Evolutionary conservation across 2,329 filamentous ascomycete species (phyloP), one percentile per base, ranked within the genome.

Genomic region (Diaporthe sp.): DNA sequence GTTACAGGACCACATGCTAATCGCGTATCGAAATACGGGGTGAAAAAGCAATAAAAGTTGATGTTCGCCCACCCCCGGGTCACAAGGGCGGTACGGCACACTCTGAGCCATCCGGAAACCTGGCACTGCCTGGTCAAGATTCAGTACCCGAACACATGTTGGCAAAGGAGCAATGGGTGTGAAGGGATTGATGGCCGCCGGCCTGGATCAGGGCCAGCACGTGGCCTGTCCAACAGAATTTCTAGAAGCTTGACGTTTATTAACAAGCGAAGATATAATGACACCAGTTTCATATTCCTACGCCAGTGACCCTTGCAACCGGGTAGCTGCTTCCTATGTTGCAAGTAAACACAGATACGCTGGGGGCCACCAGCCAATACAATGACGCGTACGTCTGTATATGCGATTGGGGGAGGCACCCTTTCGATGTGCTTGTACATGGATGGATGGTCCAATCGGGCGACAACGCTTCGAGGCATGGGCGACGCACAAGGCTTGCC

Each of bases 311-410:
- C 65, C 65, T 42, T 70, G 65, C 49, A 70, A 28, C 49, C 65
- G 49, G 65, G n/a, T 70, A 42, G 46, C 49, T 70, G 65, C 65
- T 70, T 70, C 65, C 65, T 55, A 17, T 28, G 65, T 70, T n/a
- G 46, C 46, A 51, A 53, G 65, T 68, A 39, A n/a, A 37, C 25
- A 53, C 46, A 17, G 42, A 68, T 70, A 37, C 6, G 34, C 19
- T 42, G 44, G 22, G 44, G n/a, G 22, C 49, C 25, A 8, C 9
- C n/a, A 42, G n/a, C 65, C 34, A 70, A 42, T 70, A 28, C 34
- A 12, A 55, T 70, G 46, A 70, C 65, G 34, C 49, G 34, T 42
- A 39, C 37, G 37, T 10, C 9, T 39, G 37, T 39, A 31, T 28
- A 53, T 39, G 25, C 25, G 22, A 22, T 49, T 34, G 42, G 25